These are phyloP conservation scores for Cladophialophora bantiana DNA, from an alignment of 2,329 filamentous ascomycete species.

Conservation along the genomic window DNA sequence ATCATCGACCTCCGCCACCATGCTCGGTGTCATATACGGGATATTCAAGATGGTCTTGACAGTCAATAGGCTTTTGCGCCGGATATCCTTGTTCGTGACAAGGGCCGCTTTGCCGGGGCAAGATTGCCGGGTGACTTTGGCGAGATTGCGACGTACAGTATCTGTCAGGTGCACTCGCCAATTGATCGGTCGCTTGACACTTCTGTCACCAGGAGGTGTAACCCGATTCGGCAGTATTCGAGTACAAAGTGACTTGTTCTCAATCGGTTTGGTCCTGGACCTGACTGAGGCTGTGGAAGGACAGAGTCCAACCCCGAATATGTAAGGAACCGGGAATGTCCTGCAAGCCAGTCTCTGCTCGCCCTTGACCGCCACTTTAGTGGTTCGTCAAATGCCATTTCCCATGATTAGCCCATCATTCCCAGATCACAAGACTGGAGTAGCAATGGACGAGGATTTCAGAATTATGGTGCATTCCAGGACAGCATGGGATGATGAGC, in stretches of 20 bases:
- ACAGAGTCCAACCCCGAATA: slow-evolving; percentile 11
- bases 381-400: slow-evolving; percentile 9
- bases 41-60: background rate
- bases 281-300: slow-evolving; percentile 14
- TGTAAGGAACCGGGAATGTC: slow-evolving; percentile 14
- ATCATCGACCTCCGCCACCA: background rate
- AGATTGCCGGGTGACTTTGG: slow-evolving; percentile 1
- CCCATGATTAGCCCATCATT: background rate
- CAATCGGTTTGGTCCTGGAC: slow-evolving; percentile 7
- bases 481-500: background rate
- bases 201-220: slow-evolving; percentile 8
- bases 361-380: slow-evolving; percentile 15
- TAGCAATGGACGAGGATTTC: background rate
- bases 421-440: background rate
- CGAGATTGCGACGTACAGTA: background rate
- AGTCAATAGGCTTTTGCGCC: background rate
- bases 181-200: slow-evolving; percentile 9
- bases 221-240: slow-evolving; percentile 9
- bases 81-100: background rate
- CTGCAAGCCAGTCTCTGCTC: slow-evolving; percentile 8
- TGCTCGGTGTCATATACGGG: background rate
- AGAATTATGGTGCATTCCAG: background rate
- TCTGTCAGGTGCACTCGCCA: background rate
- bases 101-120: background rate
- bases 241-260: slow-evolving; percentile 18